These are phyloP conservation scores for Calonectria pauciramosa DNA, from an alignment of 2,329 filamentous ascomycete genomes.

Conservation along the genomic window DNA sequence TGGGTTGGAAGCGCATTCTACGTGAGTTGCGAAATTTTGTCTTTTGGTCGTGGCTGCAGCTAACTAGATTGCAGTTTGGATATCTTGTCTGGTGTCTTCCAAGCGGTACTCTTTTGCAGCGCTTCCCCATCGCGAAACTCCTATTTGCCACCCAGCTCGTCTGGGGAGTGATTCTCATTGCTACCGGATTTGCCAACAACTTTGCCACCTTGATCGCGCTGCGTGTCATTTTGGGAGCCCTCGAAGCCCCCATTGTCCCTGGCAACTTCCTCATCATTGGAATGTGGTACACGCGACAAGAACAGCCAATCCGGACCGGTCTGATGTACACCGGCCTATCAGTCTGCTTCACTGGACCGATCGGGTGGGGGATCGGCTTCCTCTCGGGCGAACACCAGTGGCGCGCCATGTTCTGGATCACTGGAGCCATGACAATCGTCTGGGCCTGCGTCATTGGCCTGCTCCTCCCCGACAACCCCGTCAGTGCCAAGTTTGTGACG, in stretches of 20 bases:
- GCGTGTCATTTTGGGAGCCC: conserved; percentile 47
- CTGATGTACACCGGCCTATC: conserved; percentile 43
- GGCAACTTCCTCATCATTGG: conserved; percentile 46
- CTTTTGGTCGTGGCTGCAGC: not conserved
- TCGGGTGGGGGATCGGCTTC: conserved; percentile 39
- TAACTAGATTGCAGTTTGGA: conserved; percentile 41
- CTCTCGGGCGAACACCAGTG: conserved; percentile 31
- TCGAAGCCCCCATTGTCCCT: conserved; percentile 47
- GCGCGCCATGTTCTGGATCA: conserved; percentile 42
- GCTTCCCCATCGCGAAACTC: conserved; percentile 52
- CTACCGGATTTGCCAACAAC: conserved; percentile 43
- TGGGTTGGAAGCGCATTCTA: conserved; percentile 37
- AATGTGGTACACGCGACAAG: conserved; percentile 48
- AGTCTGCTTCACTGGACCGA: conserved; percentile 36
- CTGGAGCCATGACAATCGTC: conserved; percentile 43
- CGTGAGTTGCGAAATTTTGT: not conserved
- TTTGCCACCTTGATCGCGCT: conserved; percentile 45
- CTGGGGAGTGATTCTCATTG: conserved; percentile 47
- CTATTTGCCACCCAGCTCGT: conserved; percentile 43
- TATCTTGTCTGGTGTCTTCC: conserved; percentile 52
- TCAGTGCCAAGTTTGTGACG: conserved; percentile 63
- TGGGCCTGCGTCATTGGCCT: conserved; percentile 70
- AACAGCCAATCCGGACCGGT: conserved; percentile 44
- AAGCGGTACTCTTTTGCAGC: conserved; percentile 48
- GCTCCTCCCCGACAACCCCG: conserved; percentile 66